Evolutionary conservation across 202 grass and related monocot genomes (phyloP).

Genomic region (Carex sylvatica): DNA sequence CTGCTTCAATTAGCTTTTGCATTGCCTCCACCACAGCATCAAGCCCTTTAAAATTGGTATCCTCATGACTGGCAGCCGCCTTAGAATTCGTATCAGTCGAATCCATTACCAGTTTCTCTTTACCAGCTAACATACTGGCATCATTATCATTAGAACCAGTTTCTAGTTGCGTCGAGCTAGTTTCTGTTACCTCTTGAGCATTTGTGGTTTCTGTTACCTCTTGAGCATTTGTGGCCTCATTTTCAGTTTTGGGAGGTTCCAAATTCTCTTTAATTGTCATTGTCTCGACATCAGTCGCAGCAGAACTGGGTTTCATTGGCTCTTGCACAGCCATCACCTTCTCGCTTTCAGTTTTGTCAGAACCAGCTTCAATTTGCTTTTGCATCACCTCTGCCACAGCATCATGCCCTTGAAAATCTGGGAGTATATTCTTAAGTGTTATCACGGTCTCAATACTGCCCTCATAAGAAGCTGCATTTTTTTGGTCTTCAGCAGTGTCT

Average conservation of each 20-base stretch:
- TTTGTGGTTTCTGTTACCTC: too few species aligned
- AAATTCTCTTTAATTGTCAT: not conserved
- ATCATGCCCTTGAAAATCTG: constrained; percentile 12
- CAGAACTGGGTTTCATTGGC: not conserved
- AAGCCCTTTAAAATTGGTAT: not conserved
- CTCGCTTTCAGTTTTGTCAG: not conserved
- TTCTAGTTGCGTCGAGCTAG: not conserved
- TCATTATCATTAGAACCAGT: not conserved
- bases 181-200: constrained; percentile 14
- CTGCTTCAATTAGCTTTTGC: not conserved
- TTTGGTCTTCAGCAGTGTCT: not conserved
- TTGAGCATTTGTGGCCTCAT: not conserved
- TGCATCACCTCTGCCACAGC: not conserved
- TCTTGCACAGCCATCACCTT: not conserved
- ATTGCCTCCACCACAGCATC: not conserved
- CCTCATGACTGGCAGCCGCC: not conserved
- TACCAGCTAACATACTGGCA: not conserved
- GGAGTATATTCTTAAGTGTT: not conserved
- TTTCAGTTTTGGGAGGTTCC: not conserved
- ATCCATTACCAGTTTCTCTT: constrained; percentile 4
- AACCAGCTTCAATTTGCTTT: not conserved
- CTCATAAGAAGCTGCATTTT: not conserved
- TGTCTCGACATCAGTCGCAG: not conserved
- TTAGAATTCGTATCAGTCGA: not conserved
- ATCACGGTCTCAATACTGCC: not conserved